Evolutionary conservation across 2,329 filamentous ascomycete species (phyloP).

Genomic region (Botrytis hyacinthi): DNA sequence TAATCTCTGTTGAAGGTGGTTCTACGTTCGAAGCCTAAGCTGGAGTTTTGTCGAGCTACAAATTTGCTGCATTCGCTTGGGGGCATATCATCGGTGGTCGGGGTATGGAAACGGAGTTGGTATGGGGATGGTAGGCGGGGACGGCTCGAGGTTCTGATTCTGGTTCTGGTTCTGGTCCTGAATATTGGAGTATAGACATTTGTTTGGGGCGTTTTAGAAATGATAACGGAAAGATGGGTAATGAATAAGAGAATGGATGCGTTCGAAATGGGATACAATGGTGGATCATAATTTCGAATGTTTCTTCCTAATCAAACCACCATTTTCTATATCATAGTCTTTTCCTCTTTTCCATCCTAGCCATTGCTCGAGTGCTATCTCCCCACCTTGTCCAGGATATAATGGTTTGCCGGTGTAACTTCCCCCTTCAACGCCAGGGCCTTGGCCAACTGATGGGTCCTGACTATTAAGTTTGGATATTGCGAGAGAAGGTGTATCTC

Average conservation of each 20-base stretch:
- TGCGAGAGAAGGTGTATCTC: constrained; percentile 65
- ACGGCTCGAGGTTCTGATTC: background rate
- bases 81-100: background rate
- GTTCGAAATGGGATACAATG: background rate
- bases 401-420: constrained; percentile 65
- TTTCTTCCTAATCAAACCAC: constrained; percentile 55
- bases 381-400: constrained; percentile 67
- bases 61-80: constrained; percentile 6
- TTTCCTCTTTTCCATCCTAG: constrained; percentile 70
- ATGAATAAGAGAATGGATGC: background rate
- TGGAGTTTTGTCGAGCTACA: constrained; percentile 1
- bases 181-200: constrained; percentile 15
- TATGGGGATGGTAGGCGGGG: background rate
- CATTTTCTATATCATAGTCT: constrained; percentile 66
- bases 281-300: constrained; percentile 45
- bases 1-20: background rate
- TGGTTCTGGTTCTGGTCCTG: background rate
- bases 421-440: constrained; percentile 60
- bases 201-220: constrained; percentile 12
- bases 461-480: constrained; percentile 49
- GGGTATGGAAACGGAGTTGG: constrained; percentile 6
- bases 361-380: constrained; percentile 68
- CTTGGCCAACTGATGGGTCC: constrained; percentile 51
- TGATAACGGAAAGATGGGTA: background rate
- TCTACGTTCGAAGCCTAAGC: background rate